Evolutionary conservation across 495 filamentous ascomycete genomes (phyloP), one percentile per base, ranked within the genome.

Genomic region (Extremus antarcticus): DNA sequence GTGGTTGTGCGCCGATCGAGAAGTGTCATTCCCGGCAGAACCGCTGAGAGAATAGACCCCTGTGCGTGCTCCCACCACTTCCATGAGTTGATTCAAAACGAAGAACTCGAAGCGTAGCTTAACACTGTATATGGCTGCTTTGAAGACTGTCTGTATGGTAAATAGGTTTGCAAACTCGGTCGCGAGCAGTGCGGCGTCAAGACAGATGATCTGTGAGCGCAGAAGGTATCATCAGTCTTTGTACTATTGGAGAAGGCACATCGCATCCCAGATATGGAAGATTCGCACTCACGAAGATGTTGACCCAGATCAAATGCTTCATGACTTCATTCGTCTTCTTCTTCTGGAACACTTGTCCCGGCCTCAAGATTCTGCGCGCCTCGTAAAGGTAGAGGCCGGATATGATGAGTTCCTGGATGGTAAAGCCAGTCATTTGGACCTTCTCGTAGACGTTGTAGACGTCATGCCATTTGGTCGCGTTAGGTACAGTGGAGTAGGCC

Each of bases 331-430:
- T 38, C 9, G 17, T 50, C 13, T 23, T 22, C n/a, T 50, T 23
- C 11, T 35, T 47, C 13, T 23, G 41, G 21, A 47, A 19, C 17
- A 21, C 22, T 20, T 51, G 16, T 19, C 41, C 41, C 7, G 41
- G 41, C 4, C 41, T 7, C 4, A 56, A 22, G 3, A 56, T 16
- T 7, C 25, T 29, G 15, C 17, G 19, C 9, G 46, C 50, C 24
- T 62, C 59, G 56, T 51, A 60, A 19, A 63, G 57, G 50, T 65
- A 65, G 1, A 65, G 47, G 3, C 63, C 59, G 25, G 56, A 60
- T 19, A 65, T 45, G 11, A 65, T 55, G 41, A 60, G 47, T 21
- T 63, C 56, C 39, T 65, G 63, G 15, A 57, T 13, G 25, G 52
- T 55, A 50, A 65, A 65, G 24, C 43, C 59, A 16, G 54, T 45